A percentile compares a stretch with the other conserved stretches of the same genome.
phyloP scores from a whole-genome alignment of 345 rosid species.

The Noccaea bulbosa region DNA sequence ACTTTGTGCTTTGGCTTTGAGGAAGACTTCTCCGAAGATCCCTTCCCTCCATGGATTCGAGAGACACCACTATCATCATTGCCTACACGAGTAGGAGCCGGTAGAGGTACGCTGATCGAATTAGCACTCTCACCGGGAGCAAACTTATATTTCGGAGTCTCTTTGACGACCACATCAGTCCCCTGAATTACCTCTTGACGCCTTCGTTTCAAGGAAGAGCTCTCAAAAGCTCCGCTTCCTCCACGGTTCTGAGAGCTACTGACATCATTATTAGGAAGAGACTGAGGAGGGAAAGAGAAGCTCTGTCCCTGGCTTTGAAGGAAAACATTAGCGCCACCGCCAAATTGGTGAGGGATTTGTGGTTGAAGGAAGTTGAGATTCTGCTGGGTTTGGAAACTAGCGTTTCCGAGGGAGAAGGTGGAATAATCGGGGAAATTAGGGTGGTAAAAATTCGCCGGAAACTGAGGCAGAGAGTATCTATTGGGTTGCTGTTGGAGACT shows the following conservation, averaged over 20 bases:
- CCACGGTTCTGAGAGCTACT: constrained; percentile 34
- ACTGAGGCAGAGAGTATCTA: constrained; percentile 43
- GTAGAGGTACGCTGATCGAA: constrained; percentile 52
- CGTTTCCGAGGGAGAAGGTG: constrained; percentile 38
- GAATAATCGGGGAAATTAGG: constrained; percentile 42
- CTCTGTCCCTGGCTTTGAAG: constrained; percentile 39
- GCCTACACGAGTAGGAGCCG: constrained; percentile 1
- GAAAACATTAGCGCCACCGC: constrained; percentile 29
- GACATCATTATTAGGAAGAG: constrained; percentile 11
- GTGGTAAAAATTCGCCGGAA: constrained; percentile 37
- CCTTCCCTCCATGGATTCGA: constrained; percentile 14
- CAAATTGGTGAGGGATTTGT: constrained; percentile 46
- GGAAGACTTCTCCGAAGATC: constrained; percentile 32
- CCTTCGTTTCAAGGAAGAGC: constrained; percentile 34
- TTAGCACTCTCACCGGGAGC: constrained; percentile 52
- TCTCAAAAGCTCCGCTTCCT: neutral
- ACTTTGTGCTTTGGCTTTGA: constrained; percentile 35
- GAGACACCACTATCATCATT: constrained; percentile 33
- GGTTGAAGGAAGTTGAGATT: constrained; percentile 44
- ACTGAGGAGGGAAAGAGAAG: constrained; percentile 34
- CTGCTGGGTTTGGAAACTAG: constrained; percentile 36
- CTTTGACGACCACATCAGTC: constrained; percentile 51
- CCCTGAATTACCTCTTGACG: constrained; percentile 36
- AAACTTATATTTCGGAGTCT: constrained; percentile 43
- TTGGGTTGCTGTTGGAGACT: constrained; percentile 40